Conservation (phyloP, 1,284 basidiomycete species). For the Meripilus lineatus region DNA sequence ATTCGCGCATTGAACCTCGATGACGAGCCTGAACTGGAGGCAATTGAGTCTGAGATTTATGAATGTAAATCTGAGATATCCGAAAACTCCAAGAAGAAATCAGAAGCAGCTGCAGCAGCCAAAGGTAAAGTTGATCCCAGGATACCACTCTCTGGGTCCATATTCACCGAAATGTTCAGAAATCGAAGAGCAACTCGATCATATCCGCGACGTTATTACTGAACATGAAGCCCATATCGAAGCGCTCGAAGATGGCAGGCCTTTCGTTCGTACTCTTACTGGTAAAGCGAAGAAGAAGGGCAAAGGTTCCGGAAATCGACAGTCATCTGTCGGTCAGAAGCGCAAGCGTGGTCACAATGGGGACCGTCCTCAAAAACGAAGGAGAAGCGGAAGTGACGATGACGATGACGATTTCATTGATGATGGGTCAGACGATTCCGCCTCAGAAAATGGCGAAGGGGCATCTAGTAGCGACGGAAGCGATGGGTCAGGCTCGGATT, state of each 20-base stretch:
- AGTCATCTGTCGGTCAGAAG: conserved; percentile 33
- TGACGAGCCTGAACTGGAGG: conserved; percentile 46
- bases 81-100: conserved; percentile 40
- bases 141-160: not conserved
- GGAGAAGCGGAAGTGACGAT: conserved; percentile 22
- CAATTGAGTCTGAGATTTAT: conserved; percentile 43
- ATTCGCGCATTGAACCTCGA: conserved; percentile 45
- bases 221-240: conserved; percentile 45
- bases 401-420: conserved; percentile 24
- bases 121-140: conserved; percentile 33
- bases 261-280: conserved; percentile 39
- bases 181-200: conserved; percentile 37
- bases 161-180: conserved; percentile 18
- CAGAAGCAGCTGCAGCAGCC: conserved; percentile 30
- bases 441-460: conserved; percentile 24
- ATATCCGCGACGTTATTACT: conserved; percentile 30
- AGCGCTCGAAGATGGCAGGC: conserved; percentile 40
- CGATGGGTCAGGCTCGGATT: conserved; percentile 20
- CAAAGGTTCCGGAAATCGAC: conserved; percentile 10
- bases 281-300: conserved; percentile 23
- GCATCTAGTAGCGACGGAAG: conserved; percentile 16
- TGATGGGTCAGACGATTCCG: conserved; percentile 22
- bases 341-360: conserved; percentile 43
- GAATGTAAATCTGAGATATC: conserved; percentile 32
- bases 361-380: conserved; percentile 40